A percentile compares a stretch with the other conserved stretches of the same genome.
Conservation (phyloP, 345 rosid species). For the Heritiera fomes region DNA sequence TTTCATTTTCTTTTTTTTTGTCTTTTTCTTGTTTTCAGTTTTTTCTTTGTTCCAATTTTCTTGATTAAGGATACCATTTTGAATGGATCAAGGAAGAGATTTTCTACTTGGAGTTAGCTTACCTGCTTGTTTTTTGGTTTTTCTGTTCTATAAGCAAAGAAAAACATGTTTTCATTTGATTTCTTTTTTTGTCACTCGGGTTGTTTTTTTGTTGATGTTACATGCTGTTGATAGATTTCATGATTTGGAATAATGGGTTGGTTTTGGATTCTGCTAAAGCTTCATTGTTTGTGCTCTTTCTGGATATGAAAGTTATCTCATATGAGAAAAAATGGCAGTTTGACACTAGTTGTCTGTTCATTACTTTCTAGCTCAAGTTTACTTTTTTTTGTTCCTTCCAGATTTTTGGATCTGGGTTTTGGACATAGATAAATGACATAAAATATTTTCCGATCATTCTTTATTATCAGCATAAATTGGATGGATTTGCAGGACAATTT, state of each 20-base stretch:
- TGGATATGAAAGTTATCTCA: background rate
- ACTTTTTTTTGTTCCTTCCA: background rate
- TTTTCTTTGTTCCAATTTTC: background rate
- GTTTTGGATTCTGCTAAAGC: constrained; percentile 4
- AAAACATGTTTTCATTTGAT: background rate
- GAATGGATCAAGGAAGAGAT: background rate
- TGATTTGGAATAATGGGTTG: constrained; percentile 24
- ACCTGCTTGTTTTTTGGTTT: background rate
- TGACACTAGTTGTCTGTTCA: background rate
- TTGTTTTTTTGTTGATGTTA: constrained; percentile 12
- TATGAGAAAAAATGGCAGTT: constrained; percentile 6
- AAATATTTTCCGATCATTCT: constrained; percentile 10
- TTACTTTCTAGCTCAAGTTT: background rate
- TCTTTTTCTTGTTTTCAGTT: background rate
- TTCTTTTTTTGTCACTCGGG: background rate
- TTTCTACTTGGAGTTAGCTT: background rate
- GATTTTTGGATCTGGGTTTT: constrained; percentile 27
- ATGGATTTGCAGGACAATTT: constrained; percentile 17
- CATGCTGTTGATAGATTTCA: background rate
- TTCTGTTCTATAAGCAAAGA: background rate
- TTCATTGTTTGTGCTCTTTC: background rate
- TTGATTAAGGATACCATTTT: background rate
- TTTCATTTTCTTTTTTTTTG: background rate
- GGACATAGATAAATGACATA: background rate
- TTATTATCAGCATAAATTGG: constrained; percentile 31